Evolutionary conservation across 768 basidiomycete genomes (phyloP).

Genomic region (Auricularia cornea): DNA sequence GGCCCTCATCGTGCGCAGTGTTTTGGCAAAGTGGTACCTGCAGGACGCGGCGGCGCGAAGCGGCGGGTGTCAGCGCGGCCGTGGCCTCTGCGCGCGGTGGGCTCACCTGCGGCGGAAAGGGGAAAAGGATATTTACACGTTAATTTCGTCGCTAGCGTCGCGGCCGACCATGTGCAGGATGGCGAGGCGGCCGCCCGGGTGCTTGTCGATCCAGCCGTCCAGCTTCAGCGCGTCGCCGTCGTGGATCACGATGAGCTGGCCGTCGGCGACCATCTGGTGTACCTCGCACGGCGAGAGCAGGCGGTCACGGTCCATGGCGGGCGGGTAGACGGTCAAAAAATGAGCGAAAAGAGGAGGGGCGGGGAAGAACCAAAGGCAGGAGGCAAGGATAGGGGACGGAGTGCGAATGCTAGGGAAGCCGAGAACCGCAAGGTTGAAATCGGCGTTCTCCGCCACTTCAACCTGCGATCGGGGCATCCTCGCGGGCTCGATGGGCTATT

Average conservation of each 20-base stretch:
- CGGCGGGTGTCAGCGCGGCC: slow-evolving; percentile 16
- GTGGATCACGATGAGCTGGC: slow-evolving; percentile 66
- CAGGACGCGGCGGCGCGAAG: not conserved
- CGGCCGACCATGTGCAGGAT: slow-evolving; percentile 93
- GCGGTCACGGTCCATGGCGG: not conserved
- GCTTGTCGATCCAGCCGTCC: slow-evolving; percentile 66
- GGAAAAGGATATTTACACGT: slow-evolving; percentile 48
- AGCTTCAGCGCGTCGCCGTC: slow-evolving; percentile 58
- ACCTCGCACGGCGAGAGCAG: not conserved
- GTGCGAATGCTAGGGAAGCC: too few species aligned
- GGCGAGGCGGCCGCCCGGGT: slow-evolving; percentile 84
- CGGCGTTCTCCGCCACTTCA: too few species aligned
- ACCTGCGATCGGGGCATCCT: too few species aligned
- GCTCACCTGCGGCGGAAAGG: slow-evolving; percentile 21
- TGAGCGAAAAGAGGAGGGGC: too few species aligned
- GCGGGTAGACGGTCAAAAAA: too few species aligned
- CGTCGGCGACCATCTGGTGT: slow-evolving; percentile 61
- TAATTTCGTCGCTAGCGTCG: slow-evolving; percentile 91
- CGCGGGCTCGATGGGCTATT: too few species aligned
- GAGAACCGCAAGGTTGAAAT: too few species aligned
- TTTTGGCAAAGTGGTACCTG: not conserved
- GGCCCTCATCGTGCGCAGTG: not conserved
- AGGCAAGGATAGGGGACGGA: too few species aligned
- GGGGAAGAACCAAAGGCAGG: too few species aligned
- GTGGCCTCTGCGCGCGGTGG: slow-evolving; percentile 11